Evolutionary conservation across 1,284 basidiomycete species (phyloP).

Genomic region (Rhodotorula sp.): DNA sequence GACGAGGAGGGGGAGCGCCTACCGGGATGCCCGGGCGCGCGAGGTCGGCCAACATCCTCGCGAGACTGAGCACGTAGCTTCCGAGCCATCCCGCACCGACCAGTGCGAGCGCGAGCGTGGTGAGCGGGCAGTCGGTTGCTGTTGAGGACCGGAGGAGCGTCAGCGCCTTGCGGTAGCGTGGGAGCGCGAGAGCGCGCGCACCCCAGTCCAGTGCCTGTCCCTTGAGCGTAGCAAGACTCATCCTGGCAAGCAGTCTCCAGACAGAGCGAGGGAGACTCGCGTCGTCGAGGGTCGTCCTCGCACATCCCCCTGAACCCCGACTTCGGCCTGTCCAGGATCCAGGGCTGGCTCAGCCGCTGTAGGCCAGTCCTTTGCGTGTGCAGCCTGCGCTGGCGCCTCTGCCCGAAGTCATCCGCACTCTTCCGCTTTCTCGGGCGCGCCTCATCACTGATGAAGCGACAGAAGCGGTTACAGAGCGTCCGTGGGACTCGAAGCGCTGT

Average conservation of each 20-base stretch:
- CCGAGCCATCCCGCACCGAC: slow-evolving; percentile 39
- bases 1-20: not conserved
- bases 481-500: too few species aligned
- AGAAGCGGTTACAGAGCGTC: too few species aligned
- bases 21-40: slow-evolving; percentile 43
- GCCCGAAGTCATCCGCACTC: too few species aligned
- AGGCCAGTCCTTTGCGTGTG: too few species aligned
- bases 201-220: slow-evolving; percentile 8
- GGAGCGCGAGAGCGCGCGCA: not conserved
- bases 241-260: not conserved
- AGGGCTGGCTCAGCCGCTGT: too few species aligned
- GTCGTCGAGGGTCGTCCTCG: not conserved
- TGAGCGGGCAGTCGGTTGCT: slow-evolving; percentile 34
- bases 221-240: slow-evolving; percentile 4
- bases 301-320: not conserved
- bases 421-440: too few species aligned
- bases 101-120: slow-evolving; percentile 33
- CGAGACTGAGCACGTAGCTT: slow-evolving; percentile 37
- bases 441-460: too few species aligned
- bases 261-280: not conserved
- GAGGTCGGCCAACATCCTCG: slow-evolving; percentile 43
- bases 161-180: not conserved
- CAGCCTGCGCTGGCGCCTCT: too few species aligned
- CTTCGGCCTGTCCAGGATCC: too few species aligned
- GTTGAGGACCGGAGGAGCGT: not conserved